Base-by-base conservation (phyloP, 2,329 filamentous ascomycete species). In the Ceratocystis cacaofunesta region DNA sequence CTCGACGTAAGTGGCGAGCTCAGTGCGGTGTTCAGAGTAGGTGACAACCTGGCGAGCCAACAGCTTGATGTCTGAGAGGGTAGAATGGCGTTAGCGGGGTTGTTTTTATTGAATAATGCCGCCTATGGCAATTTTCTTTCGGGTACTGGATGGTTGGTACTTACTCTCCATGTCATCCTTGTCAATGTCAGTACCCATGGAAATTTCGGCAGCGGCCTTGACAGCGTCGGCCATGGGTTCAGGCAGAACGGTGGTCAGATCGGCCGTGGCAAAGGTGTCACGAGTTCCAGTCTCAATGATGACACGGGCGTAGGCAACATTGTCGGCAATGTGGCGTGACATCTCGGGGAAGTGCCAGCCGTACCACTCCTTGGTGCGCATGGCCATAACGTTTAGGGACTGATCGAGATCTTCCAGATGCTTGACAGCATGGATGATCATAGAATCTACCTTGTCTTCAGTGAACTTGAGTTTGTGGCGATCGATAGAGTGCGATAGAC, bases 351-450 rank as follows among this genome's bases (percentile, higher is more conserved):
- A 99, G 78, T 97, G 94, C 94, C 94, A 99, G 72, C 94, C 94
- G 75, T 99, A 99, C 94, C 94, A 99, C 77, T 99, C 94, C 85
- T 97, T 97, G 68, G 96, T 91, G 76, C 94, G 84, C 94, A 99
- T 99, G 69, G 94, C 92, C 74, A 96, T 97, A 71, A 90, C 94
- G 80, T 99, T 99, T 69, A 99, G 81, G 78, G 99, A 94, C 82
- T 99, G 99, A 80, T 99, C 94, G 68, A 99, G 80, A 70, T 99
- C 94, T 74, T 99, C 94, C 60, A 99, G 82, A 63, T 96, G 84
- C 69, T 88, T 87, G 74, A 99, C 94, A 66, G 92, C 92, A 78
- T 99, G 94, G 67, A 99, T 92, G 73, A 99, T 96, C 94, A 99
- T 99, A 63, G 94, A 94, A 75, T 99, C 94, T 70, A 99, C 92